These are phyloP conservation scores for Fremontodendron californicum DNA, from an alignment of 345 rosid genomes.

Conservation along the genomic window DNA sequence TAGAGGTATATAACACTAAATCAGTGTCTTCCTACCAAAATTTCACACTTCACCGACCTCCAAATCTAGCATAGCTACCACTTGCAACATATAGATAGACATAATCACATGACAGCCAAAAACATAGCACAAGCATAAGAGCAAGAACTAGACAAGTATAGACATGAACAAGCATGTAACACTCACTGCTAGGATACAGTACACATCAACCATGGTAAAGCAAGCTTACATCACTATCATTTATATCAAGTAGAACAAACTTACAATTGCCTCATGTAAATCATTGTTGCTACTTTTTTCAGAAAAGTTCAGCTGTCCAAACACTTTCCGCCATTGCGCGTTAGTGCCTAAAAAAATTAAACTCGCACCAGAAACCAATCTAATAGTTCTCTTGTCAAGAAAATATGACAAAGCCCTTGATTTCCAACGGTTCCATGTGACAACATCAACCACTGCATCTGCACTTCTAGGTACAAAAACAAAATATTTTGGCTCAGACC, in stretches of 20 bases:
- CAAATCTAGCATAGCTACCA: background rate
- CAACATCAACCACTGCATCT: constrained; percentile 36
- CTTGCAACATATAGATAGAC: background rate
- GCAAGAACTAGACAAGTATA: background rate
- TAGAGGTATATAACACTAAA: background rate
- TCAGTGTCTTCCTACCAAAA: background rate
- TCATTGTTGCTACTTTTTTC: constrained; percentile 29
- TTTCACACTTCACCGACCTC: background rate
- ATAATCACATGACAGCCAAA: background rate
- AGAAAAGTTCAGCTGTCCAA: constrained; percentile 40
- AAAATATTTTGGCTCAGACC: constrained; percentile 13
- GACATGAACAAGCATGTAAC: background rate
- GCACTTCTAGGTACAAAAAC: constrained; percentile 30
- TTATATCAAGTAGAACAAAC: constrained; percentile 21
- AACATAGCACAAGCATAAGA: background rate
- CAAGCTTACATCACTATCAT: background rate
- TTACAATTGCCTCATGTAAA: constrained; percentile 48
- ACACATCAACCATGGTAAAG: background rate
- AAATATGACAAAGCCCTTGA: constrained; percentile 54
- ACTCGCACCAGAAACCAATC: constrained; percentile 69
- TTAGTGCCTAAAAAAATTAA: constrained; percentile 67
- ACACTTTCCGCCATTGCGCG: constrained; percentile 53
- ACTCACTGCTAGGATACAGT: background rate
- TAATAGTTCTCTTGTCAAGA: constrained; percentile 58
- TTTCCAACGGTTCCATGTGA: constrained; percentile 62